A percentile compares a stretch with the other conserved stretches of the same genome.
phyloP scores from a whole-genome alignment of 495 filamentous ascomycete genomes.

The Barbatosphaeria neglecta region DNA sequence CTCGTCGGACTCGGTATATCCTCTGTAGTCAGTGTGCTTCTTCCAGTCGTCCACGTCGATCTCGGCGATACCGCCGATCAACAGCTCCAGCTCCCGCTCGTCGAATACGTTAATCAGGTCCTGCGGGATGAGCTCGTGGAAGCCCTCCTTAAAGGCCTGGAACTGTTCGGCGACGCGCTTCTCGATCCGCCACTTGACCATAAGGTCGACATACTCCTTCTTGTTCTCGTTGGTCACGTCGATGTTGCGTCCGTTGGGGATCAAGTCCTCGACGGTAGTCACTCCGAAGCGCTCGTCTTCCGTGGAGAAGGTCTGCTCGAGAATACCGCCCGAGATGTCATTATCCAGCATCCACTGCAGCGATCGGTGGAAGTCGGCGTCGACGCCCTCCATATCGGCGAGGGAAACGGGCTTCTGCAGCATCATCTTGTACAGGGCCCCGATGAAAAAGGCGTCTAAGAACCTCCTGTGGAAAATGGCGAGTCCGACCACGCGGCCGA shows the following conservation, averaged over 20 bases:
- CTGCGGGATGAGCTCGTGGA: slow-evolving; percentile 92
- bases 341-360: slow-evolving; percentile 96
- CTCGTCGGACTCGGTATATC: slow-evolving; percentile 96
- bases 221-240: slow-evolving; percentile 97
- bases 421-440: slow-evolving; percentile 99
- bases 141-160: slow-evolving; percentile 91
- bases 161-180: slow-evolving; percentile 98
- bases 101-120: slow-evolving; percentile 98
- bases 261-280: slow-evolving; percentile 81
- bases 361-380: slow-evolving; percentile 92
- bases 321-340: slow-evolving; percentile 75
- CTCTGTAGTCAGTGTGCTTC: slow-evolving; percentile 99
- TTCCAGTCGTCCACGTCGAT: slow-evolving; percentile 99
- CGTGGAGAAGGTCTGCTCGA: slow-evolving; percentile 89
- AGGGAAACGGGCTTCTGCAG: slow-evolving; percentile 83
- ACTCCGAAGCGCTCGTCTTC: slow-evolving; percentile 98
- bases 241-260: slow-evolving; percentile 80
- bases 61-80: slow-evolving; percentile 98
- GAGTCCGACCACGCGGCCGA: slow-evolving; percentile 91
- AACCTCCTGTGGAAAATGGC: slow-evolving; percentile 98
- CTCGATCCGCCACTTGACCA: slow-evolving; percentile 98
- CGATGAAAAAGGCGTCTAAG: slow-evolving; percentile 98
- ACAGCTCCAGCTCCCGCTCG: slow-evolving; percentile 88
- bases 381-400: slow-evolving; percentile 97
- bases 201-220: slow-evolving; percentile 86